Conservation (phyloP, 495 filamentous ascomycete genomes). For the Penicillium maclennaniae region DNA sequence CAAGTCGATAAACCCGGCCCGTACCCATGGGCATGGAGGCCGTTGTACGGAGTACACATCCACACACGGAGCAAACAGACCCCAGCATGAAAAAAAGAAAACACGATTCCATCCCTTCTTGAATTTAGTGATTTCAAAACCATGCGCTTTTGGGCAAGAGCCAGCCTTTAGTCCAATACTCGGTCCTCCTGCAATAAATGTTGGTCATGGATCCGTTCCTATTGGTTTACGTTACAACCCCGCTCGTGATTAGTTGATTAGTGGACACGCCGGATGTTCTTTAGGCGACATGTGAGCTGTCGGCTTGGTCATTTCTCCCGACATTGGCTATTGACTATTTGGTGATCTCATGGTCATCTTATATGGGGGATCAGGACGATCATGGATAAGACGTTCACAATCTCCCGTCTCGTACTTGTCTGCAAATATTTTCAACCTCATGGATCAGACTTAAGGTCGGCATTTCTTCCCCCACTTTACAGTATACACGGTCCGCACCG, state of each 20-base stretch:
- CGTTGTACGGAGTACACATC: neutral
- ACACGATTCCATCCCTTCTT: neutral
- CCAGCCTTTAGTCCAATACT: slow-evolving; percentile 1
- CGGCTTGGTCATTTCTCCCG: neutral
- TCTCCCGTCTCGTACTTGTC: neutral
- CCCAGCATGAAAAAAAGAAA: neutral
- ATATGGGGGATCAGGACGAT: neutral
- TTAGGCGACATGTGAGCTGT: neutral
- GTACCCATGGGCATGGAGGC: slow-evolving; percentile 6
- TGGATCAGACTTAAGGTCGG: neutral
- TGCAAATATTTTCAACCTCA: neutral
- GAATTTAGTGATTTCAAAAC: neutral
- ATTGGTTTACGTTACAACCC: neutral
- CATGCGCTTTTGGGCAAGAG: slow-evolving; percentile 6
- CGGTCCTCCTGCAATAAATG: slow-evolving; percentile 4
- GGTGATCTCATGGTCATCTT: neutral
- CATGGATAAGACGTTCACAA: neutral
- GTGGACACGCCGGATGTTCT: neutral
- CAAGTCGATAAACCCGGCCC: slow-evolving; percentile 4
- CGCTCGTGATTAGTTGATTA: neutral
- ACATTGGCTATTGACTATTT: neutral
- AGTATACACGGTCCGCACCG: slow-evolving; percentile 10
- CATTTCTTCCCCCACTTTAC: slow-evolving; percentile 7
- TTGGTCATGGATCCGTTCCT: slow-evolving; percentile 2
- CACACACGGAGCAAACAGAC: neutral